Base-by-base conservation (phyloP, 208 protist genomes). In the Vickermania ingenoplastis region DNA sequence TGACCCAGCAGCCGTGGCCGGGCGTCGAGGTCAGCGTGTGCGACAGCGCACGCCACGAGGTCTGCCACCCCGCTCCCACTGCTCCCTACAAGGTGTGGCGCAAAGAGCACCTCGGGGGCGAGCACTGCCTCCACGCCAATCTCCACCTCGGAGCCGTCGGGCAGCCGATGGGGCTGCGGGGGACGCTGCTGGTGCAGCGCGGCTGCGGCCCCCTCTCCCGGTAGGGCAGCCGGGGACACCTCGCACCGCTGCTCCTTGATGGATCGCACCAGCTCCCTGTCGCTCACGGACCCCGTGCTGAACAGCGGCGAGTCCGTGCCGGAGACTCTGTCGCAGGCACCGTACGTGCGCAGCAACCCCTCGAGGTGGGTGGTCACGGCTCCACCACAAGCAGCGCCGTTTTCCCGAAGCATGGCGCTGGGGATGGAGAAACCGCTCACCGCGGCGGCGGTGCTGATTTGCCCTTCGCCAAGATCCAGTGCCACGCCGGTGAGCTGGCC, bases 21-120 rank as follows among this genome's bases (percentile, higher is more conserved):
- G 30, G 96, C 67, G 29, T 93, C 82, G 4, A 97, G 41, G 57
- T 96, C 79, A 61, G 77, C 69, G 22, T 58, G 31, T 31, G 69
- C 66, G 59, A 98, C 88, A 4, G 96, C 84, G 61, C 92, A 76
- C 61, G 82, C 82, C 49, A 83, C 74, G 0, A 82, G 22, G 17
- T 87, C 72, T 5, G 80, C 74, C 1, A 97, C 63, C 41, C 89
- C 86, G 28, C 59, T 29, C 23, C 67, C 59, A 51, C 97, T 93
- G 2, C 50, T 52, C 14, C 86, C 72, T 30, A 79, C 24, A 1
- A 93, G 61, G 1, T 61, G 21, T 2, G 93, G 93, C n/a, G 77
- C 57, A 67, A 97, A 96, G 59, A 94, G 75, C 0, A 75, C 73
- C 71, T 97, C 91, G 0, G 86, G 53, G 0, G 75, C 78, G 26